Conservation (phyloP, 495 filamentous ascomycete species). For the Aspergillus sclerotioniger region DNA sequence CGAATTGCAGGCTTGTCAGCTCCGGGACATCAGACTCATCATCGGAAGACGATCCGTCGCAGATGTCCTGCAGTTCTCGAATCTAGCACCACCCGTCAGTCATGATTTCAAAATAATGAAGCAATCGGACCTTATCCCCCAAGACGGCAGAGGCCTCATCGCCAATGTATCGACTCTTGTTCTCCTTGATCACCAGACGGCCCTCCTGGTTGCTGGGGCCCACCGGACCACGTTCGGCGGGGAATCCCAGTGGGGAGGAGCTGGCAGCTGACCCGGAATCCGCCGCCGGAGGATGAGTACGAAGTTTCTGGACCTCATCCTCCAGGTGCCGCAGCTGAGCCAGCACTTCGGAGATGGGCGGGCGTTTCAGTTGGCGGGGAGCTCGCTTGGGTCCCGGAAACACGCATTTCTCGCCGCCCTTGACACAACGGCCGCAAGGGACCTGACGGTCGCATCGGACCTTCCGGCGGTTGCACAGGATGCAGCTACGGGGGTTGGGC, state of each 20-base stretch:
- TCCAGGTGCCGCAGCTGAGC: conserved; percentile 67
- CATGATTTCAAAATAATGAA: background rate
- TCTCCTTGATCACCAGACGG: conserved; percentile 68
- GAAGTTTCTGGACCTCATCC: conserved; percentile 61
- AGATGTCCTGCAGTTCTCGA: conserved; percentile 58
- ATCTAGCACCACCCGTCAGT: conserved; percentile 25
- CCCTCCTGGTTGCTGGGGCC: conserved; percentile 32
- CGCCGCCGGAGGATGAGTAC: conserved; percentile 4
- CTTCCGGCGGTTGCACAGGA: conserved; percentile 26
- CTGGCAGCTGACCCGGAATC: background rate
- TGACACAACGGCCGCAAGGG: conserved; percentile 71
- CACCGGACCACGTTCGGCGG: background rate
- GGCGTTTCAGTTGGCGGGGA: conserved; percentile 56
- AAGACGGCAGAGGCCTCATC: conserved; percentile 46
- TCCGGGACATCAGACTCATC: conserved; percentile 44
- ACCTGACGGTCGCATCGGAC: conserved; percentile 32
- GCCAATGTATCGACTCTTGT: conserved; percentile 69
- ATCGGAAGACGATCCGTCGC: conserved; percentile 45
- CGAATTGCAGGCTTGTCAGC: background rate
- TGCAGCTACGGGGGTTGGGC: conserved; percentile 12
- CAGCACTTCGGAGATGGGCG: conserved; percentile 57
- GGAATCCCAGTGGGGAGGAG: background rate
- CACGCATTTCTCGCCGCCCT: conserved; percentile 62
- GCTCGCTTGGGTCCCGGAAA: conserved; percentile 61
- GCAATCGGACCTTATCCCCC: conserved; percentile 59